phyloP scores from a whole-genome alignment of 2,329 filamentous ascomycete genomes.

The Xylariaceae sp. region DNA sequence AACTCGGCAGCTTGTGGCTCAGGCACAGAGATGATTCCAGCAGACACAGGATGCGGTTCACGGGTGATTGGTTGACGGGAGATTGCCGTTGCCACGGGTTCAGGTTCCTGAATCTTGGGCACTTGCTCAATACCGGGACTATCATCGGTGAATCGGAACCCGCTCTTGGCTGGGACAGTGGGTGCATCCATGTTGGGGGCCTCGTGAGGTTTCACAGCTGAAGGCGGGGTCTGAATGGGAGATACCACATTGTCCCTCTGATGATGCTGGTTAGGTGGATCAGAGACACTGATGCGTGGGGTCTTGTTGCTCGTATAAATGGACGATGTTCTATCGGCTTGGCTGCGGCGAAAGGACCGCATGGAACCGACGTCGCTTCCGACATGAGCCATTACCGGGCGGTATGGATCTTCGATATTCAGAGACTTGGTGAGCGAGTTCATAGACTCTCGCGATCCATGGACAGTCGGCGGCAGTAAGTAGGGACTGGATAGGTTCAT shows the following conservation, averaged over 20 bases:
- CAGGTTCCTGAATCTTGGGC: constrained; percentile 37
- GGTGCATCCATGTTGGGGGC: constrained; percentile 11
- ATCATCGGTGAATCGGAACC: constrained; percentile 36
- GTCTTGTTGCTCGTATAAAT: constrained; percentile 37
- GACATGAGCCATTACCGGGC: constrained; percentile 56
- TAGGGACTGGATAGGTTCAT: constrained; percentile 81
- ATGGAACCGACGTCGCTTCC: constrained; percentile 54
- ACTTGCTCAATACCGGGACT: constrained; percentile 25
- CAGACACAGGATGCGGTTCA: constrained; percentile 21
- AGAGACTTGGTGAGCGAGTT: constrained; percentile 78
- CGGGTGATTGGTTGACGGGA: constrained; percentile 21
- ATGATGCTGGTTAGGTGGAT: constrained; percentile 27
- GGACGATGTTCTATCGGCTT: constrained; percentile 36
- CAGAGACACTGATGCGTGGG: constrained; percentile 35
- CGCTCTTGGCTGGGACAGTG: constrained; percentile 24
- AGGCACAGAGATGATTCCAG: constrained; percentile 18
- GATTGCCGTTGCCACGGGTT: constrained; percentile 29
- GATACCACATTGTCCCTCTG: constrained; percentile 45
- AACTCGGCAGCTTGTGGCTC: constrained; percentile 17
- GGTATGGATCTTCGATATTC: constrained; percentile 79
- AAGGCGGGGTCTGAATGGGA: constrained; percentile 25
- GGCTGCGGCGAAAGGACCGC: constrained; percentile 45
- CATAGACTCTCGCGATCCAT: constrained; percentile 79
- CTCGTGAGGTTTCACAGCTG: constrained; percentile 22
- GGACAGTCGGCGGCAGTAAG: constrained; percentile 78